Evolutionary conservation across 139 green algal species (phyloP).

Genomic region (Edaphochlamys debaryana): DNA sequence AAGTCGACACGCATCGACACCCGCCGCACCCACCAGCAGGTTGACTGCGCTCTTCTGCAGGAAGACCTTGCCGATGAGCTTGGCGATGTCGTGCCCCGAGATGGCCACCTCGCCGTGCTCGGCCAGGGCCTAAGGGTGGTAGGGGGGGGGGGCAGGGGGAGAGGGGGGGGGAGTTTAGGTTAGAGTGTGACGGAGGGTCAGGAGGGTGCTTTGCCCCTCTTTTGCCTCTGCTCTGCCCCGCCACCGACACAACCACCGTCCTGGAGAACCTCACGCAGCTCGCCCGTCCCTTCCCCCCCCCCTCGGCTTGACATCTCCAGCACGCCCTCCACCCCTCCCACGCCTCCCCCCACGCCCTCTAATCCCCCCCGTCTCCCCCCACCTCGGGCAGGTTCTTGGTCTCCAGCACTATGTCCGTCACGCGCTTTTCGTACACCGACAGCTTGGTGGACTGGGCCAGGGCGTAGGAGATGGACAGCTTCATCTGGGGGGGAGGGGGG

Average conservation of each 20-base stretch:
- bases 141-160: too few species aligned
- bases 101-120: constrained; percentile 37
- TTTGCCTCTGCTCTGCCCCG: too few species aligned
- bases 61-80: constrained; percentile 62
- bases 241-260: too few species aligned
- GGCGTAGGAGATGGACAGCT: constrained; percentile 70
- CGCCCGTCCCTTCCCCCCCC: too few species aligned
- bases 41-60: constrained; percentile 72
- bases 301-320: too few species aligned
- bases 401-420: constrained; percentile 70
- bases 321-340: too few species aligned
- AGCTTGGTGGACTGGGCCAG: constrained; percentile 84
- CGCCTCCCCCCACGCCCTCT: too few species aligned
- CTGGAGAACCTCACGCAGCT: too few species aligned
- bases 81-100: constrained; percentile 43
- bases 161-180: too few species aligned
- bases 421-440: constrained; percentile 81
- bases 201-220: too few species aligned
- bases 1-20: too few species aligned
- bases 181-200: not conserved
- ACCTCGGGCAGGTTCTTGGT: constrained; percentile 70
- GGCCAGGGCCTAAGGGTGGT: not conserved
- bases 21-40: constrained; percentile 48
- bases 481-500: constrained; percentile 49
- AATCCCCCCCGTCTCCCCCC: constrained; percentile 67